Percentiles rank a stretch among this genome's conserved stretches.
Conservation (phyloP, 73 alveolate genomes). For the Paramecium sexaurelia region DNA sequence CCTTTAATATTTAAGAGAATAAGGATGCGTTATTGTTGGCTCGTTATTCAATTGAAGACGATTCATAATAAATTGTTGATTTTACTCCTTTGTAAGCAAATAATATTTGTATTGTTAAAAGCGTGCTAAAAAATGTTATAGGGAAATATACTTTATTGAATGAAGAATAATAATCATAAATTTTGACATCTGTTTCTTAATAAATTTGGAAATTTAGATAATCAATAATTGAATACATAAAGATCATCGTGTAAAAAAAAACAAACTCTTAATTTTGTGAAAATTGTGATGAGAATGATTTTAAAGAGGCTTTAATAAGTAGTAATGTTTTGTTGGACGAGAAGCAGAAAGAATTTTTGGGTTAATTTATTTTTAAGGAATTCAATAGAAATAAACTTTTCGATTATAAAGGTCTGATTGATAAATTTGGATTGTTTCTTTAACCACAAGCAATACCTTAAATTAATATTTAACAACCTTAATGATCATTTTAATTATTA, state of each 20-base stretch:
- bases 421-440: background rate
- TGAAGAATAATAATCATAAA: background rate
- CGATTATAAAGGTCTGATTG: background rate
- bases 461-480: background rate
- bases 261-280: background rate
- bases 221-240: background rate
- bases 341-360: background rate
- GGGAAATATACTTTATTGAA: background rate
- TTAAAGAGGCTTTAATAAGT: background rate
- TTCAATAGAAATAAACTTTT: background rate
- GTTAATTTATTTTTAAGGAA: background rate
- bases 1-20: background rate
- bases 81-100: background rate
- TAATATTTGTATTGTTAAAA: background rate
- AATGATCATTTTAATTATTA: background rate
- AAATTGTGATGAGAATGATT: background rate
- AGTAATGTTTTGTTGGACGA: background rate
- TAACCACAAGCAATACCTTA: background rate
- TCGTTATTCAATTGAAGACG: background rate
- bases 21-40: background rate
- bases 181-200: background rate
- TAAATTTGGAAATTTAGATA: constrained; percentile 17
- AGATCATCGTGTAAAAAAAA: background rate
- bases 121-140: background rate
- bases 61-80: background rate